A percentile compares a stretch with the other conserved stretches of the same genome.
phyloP scores from a whole-genome alignment of 73 alveolate genomes.

The Paramecium biaurelia region DNA sequence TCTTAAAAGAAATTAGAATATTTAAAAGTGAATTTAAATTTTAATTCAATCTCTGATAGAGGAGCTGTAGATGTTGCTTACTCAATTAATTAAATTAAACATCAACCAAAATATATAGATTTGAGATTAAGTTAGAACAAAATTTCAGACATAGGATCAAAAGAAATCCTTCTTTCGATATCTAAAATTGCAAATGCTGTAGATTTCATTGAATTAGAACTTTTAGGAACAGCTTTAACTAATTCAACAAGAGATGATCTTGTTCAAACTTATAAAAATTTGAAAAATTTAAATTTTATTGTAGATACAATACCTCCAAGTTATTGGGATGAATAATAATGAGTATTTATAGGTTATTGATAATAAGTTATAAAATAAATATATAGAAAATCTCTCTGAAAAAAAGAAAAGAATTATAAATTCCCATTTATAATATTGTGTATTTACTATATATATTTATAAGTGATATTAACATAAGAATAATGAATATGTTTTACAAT shows the following conservation, averaged over 20 bases:
- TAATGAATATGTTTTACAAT: too few relatives aligned
- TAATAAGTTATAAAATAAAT: too few relatives aligned
- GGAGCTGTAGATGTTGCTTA: slow-evolving; percentile 22
- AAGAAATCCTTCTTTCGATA: background rate
- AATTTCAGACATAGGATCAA: background rate
- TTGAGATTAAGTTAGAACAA: slow-evolving; percentile 4
- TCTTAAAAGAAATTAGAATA: background rate
- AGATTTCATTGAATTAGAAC: slow-evolving; percentile 14
- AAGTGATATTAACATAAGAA: too few relatives aligned
- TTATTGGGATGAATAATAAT: slow-evolving; percentile 34
- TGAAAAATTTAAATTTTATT: background rate
- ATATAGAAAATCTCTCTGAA: too few relatives aligned
- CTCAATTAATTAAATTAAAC: background rate
- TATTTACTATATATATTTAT: too few relatives aligned
- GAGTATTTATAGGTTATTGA: background rate
- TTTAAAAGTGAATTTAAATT: background rate
- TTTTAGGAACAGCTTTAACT: slow-evolving; percentile 53
- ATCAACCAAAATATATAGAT: background rate
- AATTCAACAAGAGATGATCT: slow-evolving; percentile 48
- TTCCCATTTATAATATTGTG: too few relatives aligned
- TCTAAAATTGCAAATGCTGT: background rate
- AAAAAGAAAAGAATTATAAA: too few relatives aligned
- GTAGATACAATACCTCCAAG: slow-evolving; percentile 33
- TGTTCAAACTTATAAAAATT: background rate
- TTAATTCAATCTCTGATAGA: background rate